Evolutionary conservation across 495 filamentous ascomycete species (phyloP).

Genomic region (Trypethelium eluteriae): DNA sequence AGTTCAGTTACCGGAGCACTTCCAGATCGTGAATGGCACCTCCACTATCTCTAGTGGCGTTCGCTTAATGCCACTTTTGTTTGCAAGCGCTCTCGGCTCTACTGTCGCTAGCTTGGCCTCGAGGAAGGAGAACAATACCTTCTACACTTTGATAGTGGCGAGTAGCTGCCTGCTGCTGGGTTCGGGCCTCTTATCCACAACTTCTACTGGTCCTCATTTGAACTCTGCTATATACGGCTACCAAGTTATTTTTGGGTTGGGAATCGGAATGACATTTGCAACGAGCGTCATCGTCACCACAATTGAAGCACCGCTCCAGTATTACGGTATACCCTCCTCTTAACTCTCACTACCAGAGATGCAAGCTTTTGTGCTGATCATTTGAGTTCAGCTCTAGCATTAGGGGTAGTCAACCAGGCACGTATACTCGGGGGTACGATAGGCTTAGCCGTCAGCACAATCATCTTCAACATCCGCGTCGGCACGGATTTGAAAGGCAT

Average conservation of each 20-base stretch:
- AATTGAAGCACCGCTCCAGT: conserved; percentile 8
- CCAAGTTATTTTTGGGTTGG: conserved; percentile 14
- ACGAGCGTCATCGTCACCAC: conserved; percentile 9
- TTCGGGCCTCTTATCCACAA: conserved; percentile 15
- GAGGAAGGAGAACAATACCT: conserved; percentile 11
- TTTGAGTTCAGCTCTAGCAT: conserved; percentile 13
- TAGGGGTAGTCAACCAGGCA: conserved; percentile 16
- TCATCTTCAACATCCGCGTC: conserved; percentile 14
- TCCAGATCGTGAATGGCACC: conserved; percentile 17
- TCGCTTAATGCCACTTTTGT: conserved; percentile 15
- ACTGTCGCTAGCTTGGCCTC: conserved; percentile 13
- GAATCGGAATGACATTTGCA: conserved; percentile 14
- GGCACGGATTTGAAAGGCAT: conserved; percentile 3
- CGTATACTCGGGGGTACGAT: conserved; percentile 16
- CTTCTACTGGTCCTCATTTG: neutral
- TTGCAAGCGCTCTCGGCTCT: conserved; percentile 16
- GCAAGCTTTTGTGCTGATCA: neutral
- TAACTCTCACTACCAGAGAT: neutral
- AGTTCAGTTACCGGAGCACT: conserved; percentile 16
- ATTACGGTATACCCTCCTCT: conserved; percentile 1
- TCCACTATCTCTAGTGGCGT: conserved; percentile 14
- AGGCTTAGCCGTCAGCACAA: conserved; percentile 13
- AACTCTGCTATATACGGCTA: conserved; percentile 10
- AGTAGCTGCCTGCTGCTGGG: conserved; percentile 12
- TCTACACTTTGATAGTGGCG: conserved; percentile 9